Conservation (phyloP, 331 rosid species). For the Dryas integrifolia region DNA sequence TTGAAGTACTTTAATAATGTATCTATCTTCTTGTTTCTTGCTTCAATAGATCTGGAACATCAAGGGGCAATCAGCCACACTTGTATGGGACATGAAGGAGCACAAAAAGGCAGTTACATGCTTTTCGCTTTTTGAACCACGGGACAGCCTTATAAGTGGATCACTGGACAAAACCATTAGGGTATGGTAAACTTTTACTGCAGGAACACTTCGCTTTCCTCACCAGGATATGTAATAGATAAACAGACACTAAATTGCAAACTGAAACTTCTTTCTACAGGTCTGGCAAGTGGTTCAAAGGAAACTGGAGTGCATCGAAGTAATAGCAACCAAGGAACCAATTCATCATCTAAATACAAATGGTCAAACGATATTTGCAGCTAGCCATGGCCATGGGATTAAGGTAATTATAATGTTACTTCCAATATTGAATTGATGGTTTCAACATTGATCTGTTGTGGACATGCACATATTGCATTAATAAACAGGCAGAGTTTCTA, state of each 20-base stretch:
- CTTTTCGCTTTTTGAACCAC: constrained; percentile 54
- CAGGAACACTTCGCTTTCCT: constrained; percentile 23
- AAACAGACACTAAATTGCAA: constrained; percentile 1
- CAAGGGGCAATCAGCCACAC: constrained; percentile 65
- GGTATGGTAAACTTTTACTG: constrained; percentile 42
- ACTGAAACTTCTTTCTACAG: constrained; percentile 37
- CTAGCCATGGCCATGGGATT: constrained; percentile 48
- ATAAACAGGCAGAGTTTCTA: no score
- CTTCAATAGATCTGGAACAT: constrained; percentile 66
- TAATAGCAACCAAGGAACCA: constrained; percentile 57
- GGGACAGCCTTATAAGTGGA: constrained; percentile 73
- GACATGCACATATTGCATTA: background rate
- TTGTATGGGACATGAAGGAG: constrained; percentile 69
- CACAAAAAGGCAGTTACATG: constrained; percentile 73
- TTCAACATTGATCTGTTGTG: background rate
- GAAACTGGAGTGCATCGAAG: constrained; percentile 67
- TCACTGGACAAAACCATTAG: constrained; percentile 72
- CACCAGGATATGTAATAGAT: constrained; percentile 14
- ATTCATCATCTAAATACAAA: constrained; percentile 47
- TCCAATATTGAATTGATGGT: background rate
- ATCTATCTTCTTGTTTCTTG: background rate
- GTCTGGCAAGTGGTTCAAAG: constrained; percentile 70
- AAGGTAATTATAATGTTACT: constrained; percentile 44
- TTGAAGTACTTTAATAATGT: background rate
- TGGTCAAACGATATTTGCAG: constrained; percentile 46